Base-by-base conservation (phyloP, 805 yeast species). In the Pichia deserticola region DNA sequence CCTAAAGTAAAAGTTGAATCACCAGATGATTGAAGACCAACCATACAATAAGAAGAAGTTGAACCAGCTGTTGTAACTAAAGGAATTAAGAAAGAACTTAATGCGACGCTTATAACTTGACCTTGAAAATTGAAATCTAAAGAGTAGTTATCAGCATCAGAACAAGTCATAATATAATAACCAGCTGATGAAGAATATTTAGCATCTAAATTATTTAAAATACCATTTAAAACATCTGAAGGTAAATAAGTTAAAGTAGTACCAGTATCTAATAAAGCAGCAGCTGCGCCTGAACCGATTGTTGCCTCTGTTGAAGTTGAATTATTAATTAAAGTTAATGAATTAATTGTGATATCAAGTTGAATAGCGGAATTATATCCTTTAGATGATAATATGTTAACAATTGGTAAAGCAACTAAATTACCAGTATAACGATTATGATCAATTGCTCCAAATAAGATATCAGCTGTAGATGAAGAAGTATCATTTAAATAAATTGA, bases 371-470 rank as follows among this genome's bases (percentile, higher is more conserved):
- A 29, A 8, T 27, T 25, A 30, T 40, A 40, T 8, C 42, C 73
- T 20, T 28, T 42, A n/a, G 55, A 36, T 20, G 54, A 54, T 32
- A 65, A 58, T 11, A 73, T 61, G 63, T 81, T 80, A 52, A 78
- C 66, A 41, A 79, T 54, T 15, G 84, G 82, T 5, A 83, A 61
- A 0, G 78, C 64, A 30, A 69, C 62, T 34, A 82, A 60, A 30
- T 62, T 53, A n/a, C 89, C 89, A 0, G 66, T 45, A 61, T 79
- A 82, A 62, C 82, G 82, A 41, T 77, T 73, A 53, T 75, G 77
- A 58, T 85, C 93, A 32, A 81, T 74, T 35, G 83, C 93, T 45
- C 93, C 90, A 67, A 85, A 85, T 43, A 85, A 62, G 15, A 85
- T 68, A 11, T 71, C 62, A 10, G 89, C 90, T 1, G 69, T 52